phyloP scores from a whole-genome alignment of 768 basidiomycete genomes.

The Exidia glandulosa region DNA sequence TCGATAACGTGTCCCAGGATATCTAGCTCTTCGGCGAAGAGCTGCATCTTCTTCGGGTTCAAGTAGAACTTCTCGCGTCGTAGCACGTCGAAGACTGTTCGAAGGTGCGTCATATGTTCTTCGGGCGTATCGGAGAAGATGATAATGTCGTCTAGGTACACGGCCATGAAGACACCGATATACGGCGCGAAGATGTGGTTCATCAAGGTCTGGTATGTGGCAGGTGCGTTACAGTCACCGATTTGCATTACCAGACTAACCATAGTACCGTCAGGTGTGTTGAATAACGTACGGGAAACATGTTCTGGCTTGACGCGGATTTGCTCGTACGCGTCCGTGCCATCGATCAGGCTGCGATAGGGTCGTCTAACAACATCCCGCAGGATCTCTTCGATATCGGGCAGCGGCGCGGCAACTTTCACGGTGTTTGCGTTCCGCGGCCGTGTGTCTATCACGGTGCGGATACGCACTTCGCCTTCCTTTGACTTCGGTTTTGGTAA shows the following conservation, averaged over 20 bases:
- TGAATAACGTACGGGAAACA: constrained; percentile 18
- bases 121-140: constrained; percentile 20
- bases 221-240: no score
- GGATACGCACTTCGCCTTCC: constrained; percentile 10
- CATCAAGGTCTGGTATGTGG: constrained; percentile 34
- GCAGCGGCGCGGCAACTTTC: neutral
- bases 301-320: constrained; percentile 14
- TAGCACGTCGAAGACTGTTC: constrained; percentile 23
- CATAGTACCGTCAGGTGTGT: constrained; percentile 33
- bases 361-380: constrained; percentile 8
- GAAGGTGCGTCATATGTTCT: constrained; percentile 20
- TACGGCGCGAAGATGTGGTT: constrained; percentile 25
- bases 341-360: no score
- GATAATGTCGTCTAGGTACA: no score
- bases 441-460: neutral
- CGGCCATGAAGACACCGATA: constrained; percentile 22
- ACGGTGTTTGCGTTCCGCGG: neutral
- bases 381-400: no score
- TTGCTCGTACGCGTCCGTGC: constrained; percentile 24
- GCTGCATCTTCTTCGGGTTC: constrained; percentile 21
- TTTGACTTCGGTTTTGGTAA: no score
- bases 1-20: no score
- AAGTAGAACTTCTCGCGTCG: constrained; percentile 25
- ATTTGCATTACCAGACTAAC: no score
- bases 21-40: constrained; percentile 24